Evolutionary conservation across 768 basidiomycete genomes (phyloP).

Genomic region (Ramaria rubella): DNA sequence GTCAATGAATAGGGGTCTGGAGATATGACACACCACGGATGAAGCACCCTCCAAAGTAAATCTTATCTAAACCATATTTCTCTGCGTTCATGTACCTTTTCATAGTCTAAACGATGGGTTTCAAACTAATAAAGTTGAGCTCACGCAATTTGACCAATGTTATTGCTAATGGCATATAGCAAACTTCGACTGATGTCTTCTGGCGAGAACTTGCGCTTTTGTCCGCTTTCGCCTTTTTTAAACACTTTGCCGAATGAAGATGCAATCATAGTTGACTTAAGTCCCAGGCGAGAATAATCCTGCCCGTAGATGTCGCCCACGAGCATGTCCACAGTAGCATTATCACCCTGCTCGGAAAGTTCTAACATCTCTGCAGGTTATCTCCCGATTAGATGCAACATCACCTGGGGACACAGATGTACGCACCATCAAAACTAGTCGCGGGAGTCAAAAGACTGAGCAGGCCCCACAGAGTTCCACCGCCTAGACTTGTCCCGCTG

Average conservation of each 20-base stretch:
- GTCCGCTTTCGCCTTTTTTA: constrained; percentile 62
- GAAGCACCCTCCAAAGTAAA: constrained; percentile 99
- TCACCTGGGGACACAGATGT: not conserved
- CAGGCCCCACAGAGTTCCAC: constrained; percentile 96
- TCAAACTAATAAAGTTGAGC: constrained; percentile 30
- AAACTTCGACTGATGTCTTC: constrained; percentile 94
- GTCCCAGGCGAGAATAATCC: constrained; percentile 89
- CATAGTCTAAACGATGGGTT: not conserved
- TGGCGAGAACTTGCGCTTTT: constrained; percentile 72
- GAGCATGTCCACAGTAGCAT: constrained; percentile 93
- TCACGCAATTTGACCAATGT: constrained; percentile 99
- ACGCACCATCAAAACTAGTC: constrained; percentile 87
- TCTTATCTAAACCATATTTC: constrained; percentile 92
- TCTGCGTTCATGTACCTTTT: constrained; percentile 98
- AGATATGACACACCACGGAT: constrained; percentile 68
- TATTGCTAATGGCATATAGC: constrained; percentile 95
- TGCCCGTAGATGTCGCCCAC: constrained; percentile 99
- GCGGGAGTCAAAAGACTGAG: constrained; percentile 93
- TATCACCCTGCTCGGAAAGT: constrained; percentile 90
- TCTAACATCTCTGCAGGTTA: constrained; percentile 79
- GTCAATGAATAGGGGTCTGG: constrained; percentile 14
- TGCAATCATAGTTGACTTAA: constrained; percentile 97
- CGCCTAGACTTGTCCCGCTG: constrained; percentile 93
- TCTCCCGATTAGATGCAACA: not conserved
- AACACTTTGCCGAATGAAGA: constrained; percentile 99